Percentiles rank a stretch among this genome's conserved stretches.
Evolutionary conservation across 1,284 basidiomycete species (phyloP).

Genomic region (Stygiomarasmius scandens): DNA sequence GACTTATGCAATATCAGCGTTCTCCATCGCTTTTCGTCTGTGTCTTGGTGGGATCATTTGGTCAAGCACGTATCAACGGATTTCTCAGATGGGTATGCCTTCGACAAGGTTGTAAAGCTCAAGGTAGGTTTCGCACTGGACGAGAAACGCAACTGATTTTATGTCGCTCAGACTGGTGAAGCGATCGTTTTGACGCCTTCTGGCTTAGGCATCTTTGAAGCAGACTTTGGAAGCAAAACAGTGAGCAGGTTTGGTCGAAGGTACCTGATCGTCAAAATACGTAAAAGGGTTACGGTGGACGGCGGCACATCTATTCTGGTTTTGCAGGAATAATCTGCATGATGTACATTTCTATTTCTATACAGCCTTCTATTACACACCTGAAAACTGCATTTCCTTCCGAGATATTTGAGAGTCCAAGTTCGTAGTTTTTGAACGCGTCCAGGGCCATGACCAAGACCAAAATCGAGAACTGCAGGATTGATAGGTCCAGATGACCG

Average conservation of each 20-base stretch:
- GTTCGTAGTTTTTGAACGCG: not conserved
- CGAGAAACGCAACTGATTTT: not conserved
- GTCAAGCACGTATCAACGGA: slow-evolving; percentile 67
- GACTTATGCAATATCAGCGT: slow-evolving; percentile 69
- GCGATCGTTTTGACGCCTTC: slow-evolving; percentile 67
- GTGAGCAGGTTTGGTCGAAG: slow-evolving; percentile 50
- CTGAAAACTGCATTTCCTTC: not conserved
- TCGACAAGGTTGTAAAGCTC: slow-evolving; percentile 66
- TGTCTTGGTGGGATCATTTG: slow-evolving; percentile 72
- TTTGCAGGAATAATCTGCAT: slow-evolving; percentile 13
- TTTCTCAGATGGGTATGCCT: slow-evolving; percentile 56
- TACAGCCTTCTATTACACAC: not conserved
- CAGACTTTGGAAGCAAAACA: not conserved
- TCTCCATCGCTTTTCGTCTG: slow-evolving; percentile 73
- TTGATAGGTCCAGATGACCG: slow-evolving; percentile 49
- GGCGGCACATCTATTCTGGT: slow-evolving; percentile 67
- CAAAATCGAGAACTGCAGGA: slow-evolving; percentile 20
- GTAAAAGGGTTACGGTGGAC: slow-evolving; percentile 60
- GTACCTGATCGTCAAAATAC: slow-evolving; percentile 59
- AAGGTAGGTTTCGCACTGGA: slow-evolving; percentile 43
- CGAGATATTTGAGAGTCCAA: not conserved
- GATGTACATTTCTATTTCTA: not conserved
- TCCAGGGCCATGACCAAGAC: slow-evolving; percentile 11
- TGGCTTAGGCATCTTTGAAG: slow-evolving; percentile 46
- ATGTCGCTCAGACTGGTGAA: slow-evolving; percentile 56